phyloP scores from a whole-genome alignment of 345 rosid genomes.

The Acer saccharum region DNA sequence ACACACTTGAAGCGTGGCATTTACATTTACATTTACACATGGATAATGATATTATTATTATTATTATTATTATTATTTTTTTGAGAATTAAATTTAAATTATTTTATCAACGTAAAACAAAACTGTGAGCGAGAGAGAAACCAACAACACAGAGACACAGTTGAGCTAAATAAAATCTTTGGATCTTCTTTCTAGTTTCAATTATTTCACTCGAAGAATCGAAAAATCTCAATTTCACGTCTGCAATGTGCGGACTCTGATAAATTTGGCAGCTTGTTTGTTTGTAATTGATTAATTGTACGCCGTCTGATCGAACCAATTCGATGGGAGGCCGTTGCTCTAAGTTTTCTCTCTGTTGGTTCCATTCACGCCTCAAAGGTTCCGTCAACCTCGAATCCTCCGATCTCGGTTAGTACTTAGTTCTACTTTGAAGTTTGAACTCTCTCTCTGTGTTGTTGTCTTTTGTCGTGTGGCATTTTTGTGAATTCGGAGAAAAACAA shows the following conservation, averaged over 20 bases:
- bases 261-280: background rate
- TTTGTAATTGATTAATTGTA: background rate
- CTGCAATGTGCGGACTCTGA: constrained; percentile 26
- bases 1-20: constrained; percentile 6
- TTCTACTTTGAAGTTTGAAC: background rate
- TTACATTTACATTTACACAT: background rate
- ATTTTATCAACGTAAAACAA: background rate
- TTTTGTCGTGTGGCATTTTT: background rate
- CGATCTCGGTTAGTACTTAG: constrained; percentile 61
- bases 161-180: background rate
- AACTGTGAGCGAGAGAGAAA: background rate
- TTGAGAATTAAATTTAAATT: too few relatives aligned
- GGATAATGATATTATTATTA: background rate
- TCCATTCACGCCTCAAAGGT: constrained; percentile 61
- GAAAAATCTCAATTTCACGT: background rate
- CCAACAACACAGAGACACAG: background rate
- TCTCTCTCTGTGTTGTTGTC: background rate
- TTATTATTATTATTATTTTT: too few relatives aligned
- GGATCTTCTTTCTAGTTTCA: background rate
- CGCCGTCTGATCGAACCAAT: constrained; percentile 17
- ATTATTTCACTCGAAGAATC: too few relatives aligned
- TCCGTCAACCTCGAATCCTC: constrained; percentile 55
- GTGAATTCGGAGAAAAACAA: background rate
- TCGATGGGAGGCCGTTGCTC: constrained; percentile 74
- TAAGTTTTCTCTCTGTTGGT: constrained; percentile 72